Base-by-base conservation (phyloP, 2,329 filamentous ascomycete species). In the Xylariaceae sp. region DNA sequence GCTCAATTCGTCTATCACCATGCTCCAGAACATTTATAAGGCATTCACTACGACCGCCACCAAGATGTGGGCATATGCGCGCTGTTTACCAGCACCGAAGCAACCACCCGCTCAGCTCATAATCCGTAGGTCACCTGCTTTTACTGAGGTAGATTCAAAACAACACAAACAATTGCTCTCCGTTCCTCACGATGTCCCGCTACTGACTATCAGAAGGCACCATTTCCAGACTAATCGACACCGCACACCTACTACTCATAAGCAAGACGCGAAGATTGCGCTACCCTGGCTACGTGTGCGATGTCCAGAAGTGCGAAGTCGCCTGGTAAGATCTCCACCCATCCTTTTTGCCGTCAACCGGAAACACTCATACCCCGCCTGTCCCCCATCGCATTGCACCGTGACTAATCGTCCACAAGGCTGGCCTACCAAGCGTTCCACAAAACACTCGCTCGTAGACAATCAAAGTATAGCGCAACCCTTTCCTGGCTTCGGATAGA, bases 21-120 rank as follows among this genome's bases (percentile, higher is more conserved):
- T 94, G 11, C 73, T 92, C 5, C 68, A 71, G n/a, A 95, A 94
- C 58, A 72, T 96, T 3, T 81, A 85, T 61, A 76, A 78, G n/a
- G 83, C 83, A 31, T 92, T 96, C 60, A 62, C 74, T 15, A 89
- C 95, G 66, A 84, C 87, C 6, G 90, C 89, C 9, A 83, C 82
- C 71, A 95, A 92, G 71, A 80, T 81, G 72, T 82, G 77, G 76
- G 78, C 77, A 0, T 85, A 86, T 57, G 65, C 72, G 6, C 72
- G 75, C 7, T 83, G 81, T 51, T 72, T 96, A 31, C 75, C 80
- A 2, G 65, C 61, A 32, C 59, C 63, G 5, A 80, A 77, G 58
- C 81, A 80, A 56, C 87, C 87, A 2, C 67, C 75, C 6, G 63
- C 74, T 3, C 68, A 65, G 30, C 67, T 95, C n/a, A 69, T 92